Evolutionary conservation across 441 rosid genomes (phyloP), one percentile per base, ranked within the genome.

Genomic region (Codiaeum variegatum): DNA sequence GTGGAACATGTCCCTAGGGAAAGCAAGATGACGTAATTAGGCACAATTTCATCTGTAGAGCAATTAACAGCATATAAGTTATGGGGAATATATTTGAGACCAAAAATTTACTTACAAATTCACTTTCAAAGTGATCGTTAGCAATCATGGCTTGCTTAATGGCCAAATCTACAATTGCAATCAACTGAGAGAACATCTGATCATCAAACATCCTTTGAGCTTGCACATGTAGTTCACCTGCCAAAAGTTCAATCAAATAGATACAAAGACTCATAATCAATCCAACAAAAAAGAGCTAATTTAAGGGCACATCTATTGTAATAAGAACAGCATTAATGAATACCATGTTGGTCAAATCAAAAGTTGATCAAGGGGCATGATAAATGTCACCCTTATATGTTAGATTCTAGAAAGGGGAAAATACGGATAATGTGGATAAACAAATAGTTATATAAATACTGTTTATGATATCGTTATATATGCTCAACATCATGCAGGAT

Each of bases 201-300:
- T 83, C 85, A 76, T 93, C 97, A 89, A 96, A 93, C 97, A 93
- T 91, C 74, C 66, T 84, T 75, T 81, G 86, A 64, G 99, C 92
- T 77, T 93, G 99, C 74, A 84, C 82, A 76, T 96, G 91, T 62
- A 93, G 71, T 80, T 95, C 99, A 75, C 98, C 99, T 93, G 88
- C 74, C 69, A 84, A 73, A 76, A 69, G 62, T 80, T 75, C 47
- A 23, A 70, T 75, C 47, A 23, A 70, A 58, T 66, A 29, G 46
- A 79, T 68, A 62, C 66, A 46, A 15, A 38, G 12, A 38, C 44
- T 38, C 11, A 34, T 34, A 34, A 34, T 34, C 36, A 34, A 34
- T 34, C 36, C 36, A 34, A 34, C 36, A 19, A 67, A 47, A 36
- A 46, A 52, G 7, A 36, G 62, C 42, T 54, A 21, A 49, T 70